Evolutionary conservation across 345 rosid genomes (phyloP).

Genomic region (Lepidium sativum): DNA sequence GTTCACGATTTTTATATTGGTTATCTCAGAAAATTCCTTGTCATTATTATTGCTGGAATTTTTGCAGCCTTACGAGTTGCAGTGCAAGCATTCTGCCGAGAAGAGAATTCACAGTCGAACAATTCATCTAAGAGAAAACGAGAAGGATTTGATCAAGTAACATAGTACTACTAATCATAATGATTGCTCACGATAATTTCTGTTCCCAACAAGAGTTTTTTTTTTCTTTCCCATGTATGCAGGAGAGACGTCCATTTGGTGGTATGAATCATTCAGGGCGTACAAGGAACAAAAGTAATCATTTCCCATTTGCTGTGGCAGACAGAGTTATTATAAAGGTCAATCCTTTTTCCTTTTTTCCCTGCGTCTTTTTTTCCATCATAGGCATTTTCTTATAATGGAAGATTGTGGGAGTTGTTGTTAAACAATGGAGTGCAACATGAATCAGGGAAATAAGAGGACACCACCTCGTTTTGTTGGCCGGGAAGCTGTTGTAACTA

Average conservation of each 20-base stretch:
- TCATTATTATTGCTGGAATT: slow-evolving; percentile 2
- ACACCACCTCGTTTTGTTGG: slow-evolving; percentile 95
- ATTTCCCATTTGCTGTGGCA: slow-evolving; percentile 82
- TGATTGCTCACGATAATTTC: not conserved
- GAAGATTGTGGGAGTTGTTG: not conserved
- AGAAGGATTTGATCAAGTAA: slow-evolving; percentile 83
- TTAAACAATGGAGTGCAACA: slow-evolving; percentile 19
- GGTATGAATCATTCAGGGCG: slow-evolving; percentile 36
- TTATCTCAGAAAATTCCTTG: not conserved
- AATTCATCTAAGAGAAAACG: slow-evolving; percentile 69
- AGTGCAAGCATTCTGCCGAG: slow-evolving; percentile 72
- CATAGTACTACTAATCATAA: not conserved
- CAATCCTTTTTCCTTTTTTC: not conserved
- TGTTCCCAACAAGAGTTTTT: not conserved
- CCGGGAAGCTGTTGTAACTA: slow-evolving; percentile 87
- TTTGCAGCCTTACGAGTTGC: slow-evolving; percentile 68
- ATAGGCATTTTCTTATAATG: not conserved
- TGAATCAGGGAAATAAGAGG: slow-evolving; percentile 88
- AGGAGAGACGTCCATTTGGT: slow-evolving; percentile 68
- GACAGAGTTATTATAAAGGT: slow-evolving; percentile 93
- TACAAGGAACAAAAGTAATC: slow-evolving; percentile 63
- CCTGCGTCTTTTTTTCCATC: not conserved
- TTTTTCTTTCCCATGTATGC: not conserved
- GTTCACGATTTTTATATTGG: not conserved
- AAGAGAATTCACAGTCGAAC: slow-evolving; percentile 52